Base-by-base conservation (phyloP, 768 basidiomycete species). In the Trametes villosa region DNA sequence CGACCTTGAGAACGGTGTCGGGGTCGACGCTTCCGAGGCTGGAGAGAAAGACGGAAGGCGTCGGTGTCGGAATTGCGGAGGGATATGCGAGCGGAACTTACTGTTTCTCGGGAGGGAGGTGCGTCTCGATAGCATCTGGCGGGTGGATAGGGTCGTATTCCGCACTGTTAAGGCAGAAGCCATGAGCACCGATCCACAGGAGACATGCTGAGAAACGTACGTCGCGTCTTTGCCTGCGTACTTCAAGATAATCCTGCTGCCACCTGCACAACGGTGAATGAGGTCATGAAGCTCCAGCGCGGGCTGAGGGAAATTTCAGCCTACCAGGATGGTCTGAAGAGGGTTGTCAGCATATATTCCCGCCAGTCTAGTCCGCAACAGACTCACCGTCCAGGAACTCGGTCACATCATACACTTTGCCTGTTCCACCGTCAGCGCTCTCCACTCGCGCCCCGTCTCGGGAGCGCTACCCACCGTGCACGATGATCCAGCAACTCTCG, bases 131-230 rank as follows among this genome's bases (percentile, higher is more conserved):
- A 55, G 82, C 91, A 71, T 87, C 87, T 40, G 84, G 93, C 2
- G 95, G 94, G 69, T 96, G 95, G 50, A 97, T 92, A 2, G 91
- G 90, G 26, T 93, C 93, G 64, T 94, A 94, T 74, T 90, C 92
- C 62, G 66, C 71, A 12, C 73, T n/a, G n/a, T n/a, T 75, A 46
- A 9, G 9, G 2, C 12, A 26, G 13, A 45, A 5, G 11, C 6
- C 17, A 15, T 31, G 20, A 24, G 15, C 27, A 30, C 26, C 17
- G 29, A 15, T 0, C 8, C 7, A 12, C 3, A 9, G 2, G 27
- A 17, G 22, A 31, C 12, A 22, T 11, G 22, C 20, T n/a, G 20
- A 1, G 9, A 11, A 4, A n/a, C 72, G 50, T 48, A 74, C 72
- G 75, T 77, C 24, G 79, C 81, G 61, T 82, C 83, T 66, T 77